Evolutionary conservation across 2,329 filamentous ascomycete species (phyloP).

Genomic region (Ophiocordyceps sinensis): DNA sequence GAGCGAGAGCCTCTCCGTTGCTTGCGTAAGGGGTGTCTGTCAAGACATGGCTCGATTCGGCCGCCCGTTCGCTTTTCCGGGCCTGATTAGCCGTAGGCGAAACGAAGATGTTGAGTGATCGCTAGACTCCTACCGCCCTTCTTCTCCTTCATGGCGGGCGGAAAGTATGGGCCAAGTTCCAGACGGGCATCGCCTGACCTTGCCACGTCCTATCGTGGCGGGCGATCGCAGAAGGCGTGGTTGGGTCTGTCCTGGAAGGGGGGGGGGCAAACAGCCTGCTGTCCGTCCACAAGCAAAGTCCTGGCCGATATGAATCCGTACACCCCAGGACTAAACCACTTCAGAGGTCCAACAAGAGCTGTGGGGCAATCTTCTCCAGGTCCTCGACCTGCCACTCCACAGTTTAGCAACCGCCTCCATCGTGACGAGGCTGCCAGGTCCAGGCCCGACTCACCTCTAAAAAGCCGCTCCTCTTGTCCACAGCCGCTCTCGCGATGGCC

Average conservation of each 20-base stretch:
- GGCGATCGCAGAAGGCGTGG: not conserved
- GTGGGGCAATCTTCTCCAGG: slow-evolving; percentile 73
- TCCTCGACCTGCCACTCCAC: slow-evolving; percentile 54
- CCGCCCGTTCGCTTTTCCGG: too few relatives aligned
- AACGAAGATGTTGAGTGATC: not conserved
- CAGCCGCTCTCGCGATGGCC: slow-evolving; percentile 65
- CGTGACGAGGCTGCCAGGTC: not conserved
- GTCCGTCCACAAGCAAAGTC: not conserved
- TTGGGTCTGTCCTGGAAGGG: not conserved
- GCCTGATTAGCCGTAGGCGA: too few relatives aligned
- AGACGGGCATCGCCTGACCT: not conserved
- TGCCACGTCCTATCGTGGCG: not conserved
- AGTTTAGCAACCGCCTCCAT: slow-evolving; percentile 3
- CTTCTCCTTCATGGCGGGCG: not conserved
- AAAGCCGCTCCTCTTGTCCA: slow-evolving; percentile 56
- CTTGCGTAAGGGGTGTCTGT: too few relatives aligned
- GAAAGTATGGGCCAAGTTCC: not conserved
- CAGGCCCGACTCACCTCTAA: slow-evolving; percentile 45
- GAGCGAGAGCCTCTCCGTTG: too few relatives aligned
- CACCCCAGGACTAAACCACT: not conserved
- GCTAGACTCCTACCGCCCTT: not conserved
- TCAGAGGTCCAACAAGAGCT: slow-evolving; percentile 76
- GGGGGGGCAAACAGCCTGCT: not conserved
- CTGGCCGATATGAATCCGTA: not conserved
- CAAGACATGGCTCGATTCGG: too few relatives aligned